Percentiles rank a stretch among this genome's conserved stretches.
These are phyloP conservation scores for Eucalyptus cloeziana DNA, from an alignment of 345 rosid genomes.

Conservation along the genomic window DNA sequence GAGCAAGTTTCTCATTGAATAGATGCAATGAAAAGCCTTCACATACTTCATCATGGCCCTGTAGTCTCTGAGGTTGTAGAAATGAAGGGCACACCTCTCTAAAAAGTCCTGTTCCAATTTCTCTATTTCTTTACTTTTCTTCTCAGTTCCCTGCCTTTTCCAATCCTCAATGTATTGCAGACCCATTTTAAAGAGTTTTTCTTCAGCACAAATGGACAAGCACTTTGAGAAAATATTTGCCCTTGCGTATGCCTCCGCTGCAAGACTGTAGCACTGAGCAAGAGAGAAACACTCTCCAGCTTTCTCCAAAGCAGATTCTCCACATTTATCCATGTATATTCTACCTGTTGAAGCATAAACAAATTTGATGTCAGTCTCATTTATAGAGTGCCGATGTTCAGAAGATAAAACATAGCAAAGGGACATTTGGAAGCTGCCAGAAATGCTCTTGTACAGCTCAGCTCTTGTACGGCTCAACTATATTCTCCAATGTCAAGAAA, in stretches of 20 bases:
- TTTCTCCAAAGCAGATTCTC: constrained; percentile 11
- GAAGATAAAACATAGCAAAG: background rate
- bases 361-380: background rate
- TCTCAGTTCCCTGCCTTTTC: constrained; percentile 6
- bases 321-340: constrained; percentile 24
- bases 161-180: constrained; percentile 19
- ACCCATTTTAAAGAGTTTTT: constrained; percentile 28
- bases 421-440: background rate
- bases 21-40: constrained; percentile 6
- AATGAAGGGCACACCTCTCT: constrained; percentile 20
- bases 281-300: too few relatives aligned
- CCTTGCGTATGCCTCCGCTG: constrained; percentile 12
- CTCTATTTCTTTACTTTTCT: background rate
- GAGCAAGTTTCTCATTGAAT: constrained; percentile 12
- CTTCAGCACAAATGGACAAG: constrained; percentile 13
- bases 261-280: too few relatives aligned
- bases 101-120: constrained; percentile 19
- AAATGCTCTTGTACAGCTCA: background rate
- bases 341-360: constrained; percentile 7
- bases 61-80: constrained; percentile 5
- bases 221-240: constrained; percentile 20
- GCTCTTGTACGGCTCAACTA: background rate
- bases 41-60: constrained; percentile 23
- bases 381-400: background rate
- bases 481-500: background rate